These are phyloP conservation scores for Penicillium sp. DNA, from an alignment of 2,329 filamentous ascomycete species.

Conservation along the genomic window DNA sequence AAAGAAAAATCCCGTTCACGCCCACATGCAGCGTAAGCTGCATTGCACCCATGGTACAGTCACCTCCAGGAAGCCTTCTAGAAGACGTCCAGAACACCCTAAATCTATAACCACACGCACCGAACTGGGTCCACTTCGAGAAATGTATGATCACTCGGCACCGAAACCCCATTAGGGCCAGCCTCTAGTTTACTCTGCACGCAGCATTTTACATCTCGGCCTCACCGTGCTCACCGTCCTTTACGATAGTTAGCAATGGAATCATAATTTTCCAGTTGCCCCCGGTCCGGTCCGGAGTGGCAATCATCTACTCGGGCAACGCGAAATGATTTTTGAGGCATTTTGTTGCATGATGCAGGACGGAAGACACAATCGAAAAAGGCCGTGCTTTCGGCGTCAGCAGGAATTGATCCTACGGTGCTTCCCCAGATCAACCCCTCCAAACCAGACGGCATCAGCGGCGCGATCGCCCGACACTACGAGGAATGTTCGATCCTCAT, in stretches of 20 bases:
- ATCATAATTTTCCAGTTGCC: background rate
- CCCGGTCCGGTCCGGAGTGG: background rate
- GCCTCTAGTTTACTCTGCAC: constrained; percentile 5
- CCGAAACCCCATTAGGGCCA: background rate
- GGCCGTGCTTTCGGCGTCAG: background rate
- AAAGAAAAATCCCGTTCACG: background rate
- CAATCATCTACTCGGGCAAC: background rate
- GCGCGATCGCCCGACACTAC: constrained; percentile 13
- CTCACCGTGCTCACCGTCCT: constrained; percentile 2
- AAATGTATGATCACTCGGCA: constrained; percentile 7
- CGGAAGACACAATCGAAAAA: constrained; percentile 1
- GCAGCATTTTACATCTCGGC: constrained; percentile 4
- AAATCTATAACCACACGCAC: constrained; percentile 15
- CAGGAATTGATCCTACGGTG: background rate
- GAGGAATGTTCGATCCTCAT: constrained; percentile 1
- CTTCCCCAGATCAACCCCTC: constrained; percentile 10
- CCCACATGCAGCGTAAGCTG: constrained; percentile 3
- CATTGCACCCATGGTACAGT: constrained; percentile 17
- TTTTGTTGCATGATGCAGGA: constrained; percentile 12
- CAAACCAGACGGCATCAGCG: constrained; percentile 15
- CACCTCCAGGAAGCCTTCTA: constrained; percentile 23
- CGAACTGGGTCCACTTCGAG: constrained; percentile 9
- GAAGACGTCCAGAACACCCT: constrained; percentile 29
- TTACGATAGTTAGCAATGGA: background rate
- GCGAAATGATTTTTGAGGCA: constrained; percentile 9